Percentiles rank a stretch among this genome's conserved stretches.
phyloP scores from a whole-genome alignment of 2,329 filamentous ascomycete genomes.

The Rugonectria rugulosa region DNA sequence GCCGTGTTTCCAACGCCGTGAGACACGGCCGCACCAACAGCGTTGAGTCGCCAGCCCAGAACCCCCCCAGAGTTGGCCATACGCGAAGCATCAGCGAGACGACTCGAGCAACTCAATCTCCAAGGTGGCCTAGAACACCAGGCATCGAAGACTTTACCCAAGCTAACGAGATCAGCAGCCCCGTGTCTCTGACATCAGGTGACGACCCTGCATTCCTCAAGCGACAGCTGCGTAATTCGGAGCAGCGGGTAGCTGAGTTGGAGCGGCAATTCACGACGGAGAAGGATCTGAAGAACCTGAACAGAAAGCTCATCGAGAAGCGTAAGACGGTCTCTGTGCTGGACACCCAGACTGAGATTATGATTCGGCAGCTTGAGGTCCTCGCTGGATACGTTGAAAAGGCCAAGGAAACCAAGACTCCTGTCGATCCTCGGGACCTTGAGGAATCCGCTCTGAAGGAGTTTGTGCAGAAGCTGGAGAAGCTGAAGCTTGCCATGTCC shows the following conservation, averaged over 20 bases:
- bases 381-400: slow-evolving; percentile 87
- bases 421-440: slow-evolving; percentile 80
- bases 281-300: slow-evolving; percentile 75
- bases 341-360: slow-evolving; percentile 94
- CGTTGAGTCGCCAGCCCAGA: slow-evolving; percentile 62
- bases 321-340: slow-evolving; percentile 93
- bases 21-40: slow-evolving; percentile 92
- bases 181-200: slow-evolving; percentile 67
- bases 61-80: slow-evolving; percentile 56
- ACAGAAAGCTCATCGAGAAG: slow-evolving; percentile 90
- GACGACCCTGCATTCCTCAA: slow-evolving; percentile 74
- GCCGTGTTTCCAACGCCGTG: slow-evolving; percentile 90
- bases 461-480: slow-evolving; percentile 78
- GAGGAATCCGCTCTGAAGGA: slow-evolving; percentile 93
- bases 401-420: slow-evolving; percentile 82
- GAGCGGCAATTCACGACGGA: slow-evolving; percentile 77
- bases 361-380: slow-evolving; percentile 89
- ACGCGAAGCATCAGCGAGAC: slow-evolving; percentile 71
- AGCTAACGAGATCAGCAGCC: slow-evolving; percentile 73
- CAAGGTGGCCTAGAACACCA: slow-evolving; percentile 75
- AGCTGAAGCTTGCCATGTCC: slow-evolving; percentile 66
- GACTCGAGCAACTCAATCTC: slow-evolving; percentile 69
- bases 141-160: slow-evolving; percentile 61
- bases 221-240: slow-evolving; percentile 80
- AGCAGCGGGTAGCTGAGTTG: slow-evolving; percentile 86